Base-by-base conservation (phyloP, 2,329 filamentous ascomycete genomes). In the Apiospora kogelbergensis region DNA sequence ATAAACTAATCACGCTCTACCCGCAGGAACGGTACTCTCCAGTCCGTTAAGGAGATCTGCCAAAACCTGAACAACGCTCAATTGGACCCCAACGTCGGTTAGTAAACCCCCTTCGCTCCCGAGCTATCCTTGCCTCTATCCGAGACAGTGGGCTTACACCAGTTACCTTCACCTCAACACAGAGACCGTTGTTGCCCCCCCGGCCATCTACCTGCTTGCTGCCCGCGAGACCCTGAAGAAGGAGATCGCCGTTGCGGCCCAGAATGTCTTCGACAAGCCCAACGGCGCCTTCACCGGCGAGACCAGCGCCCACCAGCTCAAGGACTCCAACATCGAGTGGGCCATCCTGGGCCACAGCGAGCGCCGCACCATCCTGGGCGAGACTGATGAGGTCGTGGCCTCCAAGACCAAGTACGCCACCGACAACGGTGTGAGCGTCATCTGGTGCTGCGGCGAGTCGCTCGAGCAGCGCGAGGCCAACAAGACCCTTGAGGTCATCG, bases 191-290 rank as follows among this genome's bases (percentile, higher is more conserved):
- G 90, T 99, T 82, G 90, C 96, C 72, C 96, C 96, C 72, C 94
- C 96, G 64, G 84, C 93, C 70, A 88, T 98, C 80, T 98, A 97
- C 88, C 93, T 99, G 76, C 89, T 93, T 79, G 90, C 95, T 73
- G 90, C 94, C 78, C 93, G 93, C 77, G 91, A 96, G 81, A 87
- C 90, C 78, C 88, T 95, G 77, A 89, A 91, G 80, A 79, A 88
- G 76, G 90, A 90, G 73, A 86, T 99, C 80, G 92, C 93, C 79
- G 93, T 99, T 72, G 93, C 95, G 69, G 91, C 96, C 69, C 96
- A 99, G 86, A 99, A 99, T 84, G 94, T 98, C 82, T 98, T 90
- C 84, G 93, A 98, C 88, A 95, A 95, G 89, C 94, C 94, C 81
- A 94, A 96, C 82, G 96, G 96, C 76, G 96, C 96, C 77, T 98